Evolutionary conservation across 2,329 filamentous ascomycete genomes (phyloP), one percentile per base, ranked within the genome.

Genomic region (Annulohypoxylon truncatum): DNA sequence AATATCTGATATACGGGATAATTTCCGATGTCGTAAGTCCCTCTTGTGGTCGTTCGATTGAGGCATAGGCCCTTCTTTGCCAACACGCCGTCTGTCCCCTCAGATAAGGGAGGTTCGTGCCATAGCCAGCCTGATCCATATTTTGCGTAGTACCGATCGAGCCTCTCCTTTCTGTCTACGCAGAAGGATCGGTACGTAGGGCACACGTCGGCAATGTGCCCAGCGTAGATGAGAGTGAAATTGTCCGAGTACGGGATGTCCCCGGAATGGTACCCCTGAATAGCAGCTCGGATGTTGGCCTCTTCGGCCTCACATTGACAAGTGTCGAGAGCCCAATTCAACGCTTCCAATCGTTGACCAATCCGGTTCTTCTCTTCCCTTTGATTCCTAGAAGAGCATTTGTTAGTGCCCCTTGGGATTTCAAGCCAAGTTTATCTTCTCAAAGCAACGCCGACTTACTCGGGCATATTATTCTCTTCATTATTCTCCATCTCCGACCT

Each of bases 111-210:
- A 2, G 79, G 77, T 62, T 84, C 82, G 56, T 80, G 81, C 82
- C 82, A 84, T 10, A 84, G 75, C 79, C 80, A 83, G 7, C 81
- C 81, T 0, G 75, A 70, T 1, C 82, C 82, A 66, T 81, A 64
- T 9, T 67, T 44, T 3, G 68, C 72, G 33, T 51, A 71, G 58
- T 83, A 84, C 1, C 72, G 74, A 60, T 81, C 79, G 9, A 84
- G 76, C 22, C 80, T 77, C 13, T 76, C 76, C 9, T 64, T 58
- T 61, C 82, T 78, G 70, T 82, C 77, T 3, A 47, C 18, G 20
- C 77, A 77, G 73, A 83, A 82, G 22, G 78, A 77, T 46, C 61
- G 64, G 59, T 82, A 82, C 4, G 73, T 75, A 1, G 75, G 71
- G 29, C 78, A 81, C 7, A 70, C 74, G 65, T 82, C 82, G 60